Evolutionary conservation across 2,329 filamentous ascomycete species (phyloP), one percentile per base, ranked within the genome.

Genomic region (Colletotrichum sp.): DNA sequence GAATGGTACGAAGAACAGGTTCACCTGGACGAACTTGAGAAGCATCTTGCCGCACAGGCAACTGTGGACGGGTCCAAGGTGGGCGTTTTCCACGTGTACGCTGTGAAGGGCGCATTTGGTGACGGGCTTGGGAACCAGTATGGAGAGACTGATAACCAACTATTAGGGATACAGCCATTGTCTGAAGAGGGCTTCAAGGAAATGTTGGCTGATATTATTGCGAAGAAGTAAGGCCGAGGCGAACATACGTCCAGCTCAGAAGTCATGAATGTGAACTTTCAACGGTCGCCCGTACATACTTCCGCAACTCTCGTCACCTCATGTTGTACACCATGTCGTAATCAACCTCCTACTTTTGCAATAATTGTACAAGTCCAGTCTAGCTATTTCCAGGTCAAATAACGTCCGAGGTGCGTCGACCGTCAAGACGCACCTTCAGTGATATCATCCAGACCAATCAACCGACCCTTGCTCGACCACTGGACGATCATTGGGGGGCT

Each of bases 261-360:
- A 44, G 39, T n/a, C 39, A 6, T 44, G 9, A 10, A 44, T n/a
- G 18, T 44, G 0, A 10, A 10, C 18, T 0, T 10, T n/a, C 0
- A n/a, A 9, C 9, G 39, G 39, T 44, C 8, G 18, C 16, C 18
- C 39, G 0, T 44, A 10, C 39, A 4, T n/a, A n/a, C 0, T 6
- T 10, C 18, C 8, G 18, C 18, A 44, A n/a, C 39, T 44, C 18
- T n/a, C 5, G 39, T n/a, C 18, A 44, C 18, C 39, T 10, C 39
- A n/a, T 0, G 39, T 2, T n/a, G 39, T 18, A 44, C 36, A 44
- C 16, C 36, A 44, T 18, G 36, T 44, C 36, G 16, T 44, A 18
- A 44, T 10, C 16, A 18, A 44, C 16, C 36, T n/a, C 36, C 16
- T 44, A 3, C 36, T 44, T 6, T n/a, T 44, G 36, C 16, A 18